A percentile compares a stretch with the other conserved stretches of the same genome.
Evolutionary conservation across 2,329 filamentous ascomycete species (phyloP).

Genomic region (Cadophora malorum): DNA sequence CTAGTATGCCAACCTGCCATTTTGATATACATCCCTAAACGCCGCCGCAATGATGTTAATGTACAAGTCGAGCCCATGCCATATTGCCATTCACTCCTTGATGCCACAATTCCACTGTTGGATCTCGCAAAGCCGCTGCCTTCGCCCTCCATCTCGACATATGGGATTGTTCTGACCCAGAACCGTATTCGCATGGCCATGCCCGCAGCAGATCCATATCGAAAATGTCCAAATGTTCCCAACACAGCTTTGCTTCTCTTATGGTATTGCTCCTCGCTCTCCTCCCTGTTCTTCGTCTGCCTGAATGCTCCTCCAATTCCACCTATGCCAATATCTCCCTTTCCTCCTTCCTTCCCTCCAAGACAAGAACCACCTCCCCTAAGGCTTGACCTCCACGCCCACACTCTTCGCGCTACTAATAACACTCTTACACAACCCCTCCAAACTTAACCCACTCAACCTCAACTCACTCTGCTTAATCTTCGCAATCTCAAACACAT

Average conservation of each 20-base stretch:
- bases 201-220: neutral
- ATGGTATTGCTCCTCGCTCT: neutral
- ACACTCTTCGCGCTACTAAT: conserved; percentile 79
- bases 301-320: neutral
- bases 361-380: conserved; percentile 16
- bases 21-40: conserved; percentile 36
- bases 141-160: neutral
- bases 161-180: neutral
- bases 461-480: conserved; percentile 86
- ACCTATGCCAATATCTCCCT: neutral
- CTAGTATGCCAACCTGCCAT: conserved; percentile 8
- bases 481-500: conserved; percentile 96
- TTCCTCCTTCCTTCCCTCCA: conserved; percentile 3
- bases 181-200: neutral
- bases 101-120: neutral
- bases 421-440: conserved; percentile 75
- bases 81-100: neutral
- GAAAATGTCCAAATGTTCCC: neutral
- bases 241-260: too few relatives aligned
- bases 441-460: conserved; percentile 72
- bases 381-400: conserved; percentile 74
- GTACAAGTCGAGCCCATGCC: conserved; percentile 13
- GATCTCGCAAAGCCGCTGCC: neutral
- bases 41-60: conserved; percentile 42
- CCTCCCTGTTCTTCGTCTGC: neutral